A percentile compares a stretch with the other conserved stretches of the same genome.
Evolutionary conservation across 768 basidiomycete species (phyloP).

Genomic region (Calocera viscosa): DNA sequence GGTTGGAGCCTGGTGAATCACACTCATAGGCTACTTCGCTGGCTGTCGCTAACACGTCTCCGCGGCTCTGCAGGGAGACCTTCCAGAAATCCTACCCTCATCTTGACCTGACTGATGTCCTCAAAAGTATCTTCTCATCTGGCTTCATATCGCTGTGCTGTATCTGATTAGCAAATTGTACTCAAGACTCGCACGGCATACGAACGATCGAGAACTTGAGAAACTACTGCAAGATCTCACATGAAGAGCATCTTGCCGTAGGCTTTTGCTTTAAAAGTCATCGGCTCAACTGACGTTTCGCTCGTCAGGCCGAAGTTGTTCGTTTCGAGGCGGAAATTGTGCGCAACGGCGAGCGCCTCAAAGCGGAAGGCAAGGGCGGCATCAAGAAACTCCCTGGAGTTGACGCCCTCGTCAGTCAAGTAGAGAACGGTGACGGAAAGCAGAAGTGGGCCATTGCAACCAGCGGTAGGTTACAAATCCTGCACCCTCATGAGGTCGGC

Average conservation of each 20-base stretch:
- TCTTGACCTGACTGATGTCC: not conserved
- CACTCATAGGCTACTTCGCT: not conserved
- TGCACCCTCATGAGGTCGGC: not conserved
- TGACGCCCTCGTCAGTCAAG: constrained; percentile 41
- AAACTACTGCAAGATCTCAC: not conserved
- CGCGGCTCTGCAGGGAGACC: not conserved
- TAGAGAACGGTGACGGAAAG: constrained; percentile 19
- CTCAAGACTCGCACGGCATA: constrained; percentile 4
- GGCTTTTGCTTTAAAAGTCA: not conserved
- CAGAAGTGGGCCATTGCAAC: constrained; percentile 5
- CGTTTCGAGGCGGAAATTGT: constrained; percentile 71
- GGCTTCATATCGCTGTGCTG: not conserved
- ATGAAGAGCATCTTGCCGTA: constrained; percentile 8
- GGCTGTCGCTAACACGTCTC: not conserved
- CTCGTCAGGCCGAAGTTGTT: constrained; percentile 47
- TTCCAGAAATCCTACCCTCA: constrained; percentile 3
- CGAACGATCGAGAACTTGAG: constrained; percentile 3
- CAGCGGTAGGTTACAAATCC: not conserved
- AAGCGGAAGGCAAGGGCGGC: constrained; percentile 32
- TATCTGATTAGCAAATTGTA: constrained; percentile 5
- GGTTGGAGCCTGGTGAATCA: constrained; percentile 7
- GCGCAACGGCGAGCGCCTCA: not conserved
- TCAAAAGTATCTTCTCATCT: not conserved
- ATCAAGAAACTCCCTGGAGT: constrained; percentile 59
- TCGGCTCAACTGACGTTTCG: not conserved